Conservation (phyloP, 495 filamentous ascomycete genomes). For the Penicillium lividum region DNA sequence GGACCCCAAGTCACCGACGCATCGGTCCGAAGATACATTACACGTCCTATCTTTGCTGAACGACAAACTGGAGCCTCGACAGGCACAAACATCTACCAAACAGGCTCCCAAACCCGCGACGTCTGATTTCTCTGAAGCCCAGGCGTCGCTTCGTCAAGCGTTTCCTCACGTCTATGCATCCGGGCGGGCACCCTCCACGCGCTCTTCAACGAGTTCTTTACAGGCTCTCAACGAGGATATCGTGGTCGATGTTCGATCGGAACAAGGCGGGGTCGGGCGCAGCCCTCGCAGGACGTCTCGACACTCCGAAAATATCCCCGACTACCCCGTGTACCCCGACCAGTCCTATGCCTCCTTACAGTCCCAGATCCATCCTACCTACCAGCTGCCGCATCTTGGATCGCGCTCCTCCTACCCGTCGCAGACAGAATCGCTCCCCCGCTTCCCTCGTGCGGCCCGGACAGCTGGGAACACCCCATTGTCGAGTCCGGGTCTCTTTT, state of each 20-base stretch:
- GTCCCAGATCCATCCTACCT: conserved; percentile 49
- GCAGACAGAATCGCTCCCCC: conserved; percentile 36
- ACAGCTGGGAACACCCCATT: conserved; percentile 67
- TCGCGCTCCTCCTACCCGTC: conserved; percentile 44
- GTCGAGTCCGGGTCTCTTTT: conserved; percentile 68
- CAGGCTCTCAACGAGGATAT: conserved; percentile 48
- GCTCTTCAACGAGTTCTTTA: conserved; percentile 49
- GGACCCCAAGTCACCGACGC: conserved; percentile 23
- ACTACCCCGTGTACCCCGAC: conserved; percentile 55
- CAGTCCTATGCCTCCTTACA: conserved; percentile 55
- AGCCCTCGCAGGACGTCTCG: conserved; percentile 32
- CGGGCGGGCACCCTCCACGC: conserved; percentile 41
- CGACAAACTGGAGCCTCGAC: conserved; percentile 29
- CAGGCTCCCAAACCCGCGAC: conserved; percentile 29
- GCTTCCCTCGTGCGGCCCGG: conserved; percentile 32
- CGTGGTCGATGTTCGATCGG: conserved; percentile 45
- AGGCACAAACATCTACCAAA: conserved; percentile 27
- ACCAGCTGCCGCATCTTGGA: conserved; percentile 40
- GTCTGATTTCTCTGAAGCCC: conserved; percentile 33
- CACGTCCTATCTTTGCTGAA: conserved; percentile 23
- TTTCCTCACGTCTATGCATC: conserved; percentile 42
- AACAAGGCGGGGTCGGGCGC: conserved; percentile 30
- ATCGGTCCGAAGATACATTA: conserved; percentile 28
- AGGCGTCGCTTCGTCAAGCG: conserved; percentile 40
- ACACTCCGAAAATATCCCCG: conserved; percentile 31